These are phyloP conservation scores for Liquidambar formosana DNA, from an alignment of 164 flowering plant species.

Conservation along the genomic window DNA sequence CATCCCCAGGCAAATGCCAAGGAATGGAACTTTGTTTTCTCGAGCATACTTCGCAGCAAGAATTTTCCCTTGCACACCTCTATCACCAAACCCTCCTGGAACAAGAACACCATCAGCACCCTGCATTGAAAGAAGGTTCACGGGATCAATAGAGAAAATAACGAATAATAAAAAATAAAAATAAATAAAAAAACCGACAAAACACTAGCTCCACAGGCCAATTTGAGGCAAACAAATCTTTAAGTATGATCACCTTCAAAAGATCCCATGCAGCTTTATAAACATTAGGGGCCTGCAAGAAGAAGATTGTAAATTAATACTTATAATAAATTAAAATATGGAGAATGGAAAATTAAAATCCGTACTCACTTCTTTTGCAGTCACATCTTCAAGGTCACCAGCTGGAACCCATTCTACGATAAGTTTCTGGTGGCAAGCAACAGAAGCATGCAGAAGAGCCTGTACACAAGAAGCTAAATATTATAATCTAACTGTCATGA, in stretches of 20 bases:
- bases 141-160: neutral
- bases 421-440: conserved; percentile 66
- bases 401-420: conserved; percentile 82
- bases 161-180: neutral
- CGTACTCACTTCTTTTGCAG: conserved; percentile 53
- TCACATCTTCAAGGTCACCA: conserved; percentile 74
- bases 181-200: neutral
- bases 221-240: neutral
- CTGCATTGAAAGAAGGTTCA: conserved; percentile 38
- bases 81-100: conserved; percentile 98
- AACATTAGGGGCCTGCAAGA: conserved; percentile 63
- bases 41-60: conserved; percentile 94
- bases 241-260: conserved; percentile 49
- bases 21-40: conserved; percentile 71
- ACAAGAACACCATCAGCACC: conserved; percentile 89
- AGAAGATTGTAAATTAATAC: neutral
- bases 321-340: no score
- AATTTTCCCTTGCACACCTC: conserved; percentile 98
- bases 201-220: neutral
- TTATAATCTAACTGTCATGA: neutral
- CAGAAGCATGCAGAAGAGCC: conserved; percentile 96
- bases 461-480: conserved; percentile 22
- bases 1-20: conserved; percentile 98
- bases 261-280: conserved; percentile 76
- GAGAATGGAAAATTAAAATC: no score